Conservation (phyloP, 768 basidiomycete genomes). For the Pulveroboletus frians region DNA sequence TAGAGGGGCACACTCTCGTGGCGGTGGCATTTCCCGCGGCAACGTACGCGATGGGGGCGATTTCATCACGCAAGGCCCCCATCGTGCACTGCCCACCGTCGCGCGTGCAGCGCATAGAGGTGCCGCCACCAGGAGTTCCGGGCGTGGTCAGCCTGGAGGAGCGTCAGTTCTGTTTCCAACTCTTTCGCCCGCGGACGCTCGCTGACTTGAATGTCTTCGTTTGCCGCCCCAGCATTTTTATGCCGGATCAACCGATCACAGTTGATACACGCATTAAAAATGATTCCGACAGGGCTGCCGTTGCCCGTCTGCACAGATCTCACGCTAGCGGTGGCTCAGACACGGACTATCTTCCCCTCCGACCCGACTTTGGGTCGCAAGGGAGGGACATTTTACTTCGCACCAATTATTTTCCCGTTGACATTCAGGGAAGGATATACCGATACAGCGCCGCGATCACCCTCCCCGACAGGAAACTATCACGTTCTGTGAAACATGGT, state of each 20-base stretch:
- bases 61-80: constrained; percentile 6
- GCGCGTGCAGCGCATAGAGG: constrained; percentile 24
- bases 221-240: constrained; percentile 26
- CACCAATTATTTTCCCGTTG: constrained; percentile 46
- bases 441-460: constrained; percentile 35
- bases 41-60: constrained; percentile 22
- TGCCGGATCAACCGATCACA: constrained; percentile 34
- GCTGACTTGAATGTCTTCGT: not conserved
- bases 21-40: constrained; percentile 4
- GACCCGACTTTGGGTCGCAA: constrained; percentile 41
- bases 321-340: constrained; percentile 3
- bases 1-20: not conserved
- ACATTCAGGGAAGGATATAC: constrained; percentile 33
- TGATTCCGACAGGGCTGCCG: constrained; percentile 34
- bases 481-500: constrained; percentile 36
- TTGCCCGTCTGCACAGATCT: constrained; percentile 28
- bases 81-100: not conserved
- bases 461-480: constrained; percentile 22
- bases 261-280: constrained; percentile 50
- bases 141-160: constrained; percentile 14
- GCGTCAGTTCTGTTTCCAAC: constrained; percentile 11
- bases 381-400: constrained; percentile 40
- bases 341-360: constrained; percentile 33
- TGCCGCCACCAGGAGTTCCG: constrained; percentile 2
- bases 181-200: not conserved